Evolutionary conservation across 768 basidiomycete genomes (phyloP).

Genomic region (Suillus cothurnatus): DNA sequence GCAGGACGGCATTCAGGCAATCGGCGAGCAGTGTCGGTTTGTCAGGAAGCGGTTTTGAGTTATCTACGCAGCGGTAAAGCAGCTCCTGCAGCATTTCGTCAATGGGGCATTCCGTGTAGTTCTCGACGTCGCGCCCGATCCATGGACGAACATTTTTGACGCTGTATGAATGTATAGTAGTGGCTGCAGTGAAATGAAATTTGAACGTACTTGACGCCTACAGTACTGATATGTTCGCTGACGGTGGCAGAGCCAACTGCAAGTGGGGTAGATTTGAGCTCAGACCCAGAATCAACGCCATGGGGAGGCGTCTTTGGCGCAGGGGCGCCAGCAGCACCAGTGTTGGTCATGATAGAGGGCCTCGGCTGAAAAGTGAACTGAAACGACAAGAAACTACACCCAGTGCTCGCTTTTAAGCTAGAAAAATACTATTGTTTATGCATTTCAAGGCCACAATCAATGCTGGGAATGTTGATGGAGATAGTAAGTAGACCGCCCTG

Average conservation of each 20-base stretch:
- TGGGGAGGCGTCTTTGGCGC: neutral
- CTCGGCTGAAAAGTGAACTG: neutral
- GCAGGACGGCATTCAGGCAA: slow-evolving; percentile 5
- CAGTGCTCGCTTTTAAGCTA: neutral
- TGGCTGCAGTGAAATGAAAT: neutral
- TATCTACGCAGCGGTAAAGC: neutral
- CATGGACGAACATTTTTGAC: neutral
- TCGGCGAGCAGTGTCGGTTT: neutral
- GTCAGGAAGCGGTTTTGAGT: neutral
- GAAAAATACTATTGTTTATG: neutral
- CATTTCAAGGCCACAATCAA: neutral
- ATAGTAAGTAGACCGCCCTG: neutral
- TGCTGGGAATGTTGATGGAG: neutral
- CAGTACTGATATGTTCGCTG: slow-evolving; percentile 1
- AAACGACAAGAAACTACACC: neutral
- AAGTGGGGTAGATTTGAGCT: slow-evolving; percentile 2
- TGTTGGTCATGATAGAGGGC: neutral
- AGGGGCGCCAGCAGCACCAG: neutral
- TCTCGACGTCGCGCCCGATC: neutral
- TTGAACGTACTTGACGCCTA: neutral
- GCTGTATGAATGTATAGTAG: neutral
- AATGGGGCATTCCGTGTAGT: neutral
- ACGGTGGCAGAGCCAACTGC: neutral
- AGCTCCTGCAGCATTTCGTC: slow-evolving; percentile 3
- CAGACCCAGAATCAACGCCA: neutral